Base-by-base conservation (phyloP, 345 rosid species). In the Lepidium aucheri region DNA sequence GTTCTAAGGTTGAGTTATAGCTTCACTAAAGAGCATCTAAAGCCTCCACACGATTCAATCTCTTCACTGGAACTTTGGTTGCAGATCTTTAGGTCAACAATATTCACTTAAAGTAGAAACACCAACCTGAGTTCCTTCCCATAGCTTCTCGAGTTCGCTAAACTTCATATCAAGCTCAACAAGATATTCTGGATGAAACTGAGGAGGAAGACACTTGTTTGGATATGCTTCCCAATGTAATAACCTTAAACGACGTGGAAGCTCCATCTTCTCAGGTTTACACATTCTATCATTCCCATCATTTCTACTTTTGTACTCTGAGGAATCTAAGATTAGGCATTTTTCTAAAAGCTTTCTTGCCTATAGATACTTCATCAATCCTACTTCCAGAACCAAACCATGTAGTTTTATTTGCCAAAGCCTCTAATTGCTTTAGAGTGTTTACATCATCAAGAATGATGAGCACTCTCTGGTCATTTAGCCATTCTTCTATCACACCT, bases 241-340 rank as follows among this genome's bases (percentile, higher is more conserved):
- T 30, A 35, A 50, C 32, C 68, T 50, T 4, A 76, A 9, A 18
- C 35, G 36, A 24, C 5, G 14, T 0, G 78, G 72, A n/a, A 33
- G 53, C 9, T 74, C 45, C 30, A 73, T 51, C 10, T 32, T 53
- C 28, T 22, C 56, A 0, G 64, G 17, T 52, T 65, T 39, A 12
- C 9, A 8, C 8, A 35, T 9, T 11, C 11, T 15, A 17, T 15
- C 11, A 22, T 32, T 18, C 2, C 22, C 38, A 53, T 52, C 60
- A 13, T 35, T 7, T 30, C 30, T 34, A 6, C 13, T 40, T 6
- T 60, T 39, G 32, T 71, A 78, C 16, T 4, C 14, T 57, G 1
- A 75, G 76, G 3, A 75, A 49, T 15, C 35, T 46, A 26, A 75
- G 79, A 63, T 75, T 71, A 5, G 0, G 7, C 77, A 78, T 62